Evolutionary conservation across 2,329 filamentous ascomycete species (phyloP).

Genomic region (Aureobasidium sp.): DNA sequence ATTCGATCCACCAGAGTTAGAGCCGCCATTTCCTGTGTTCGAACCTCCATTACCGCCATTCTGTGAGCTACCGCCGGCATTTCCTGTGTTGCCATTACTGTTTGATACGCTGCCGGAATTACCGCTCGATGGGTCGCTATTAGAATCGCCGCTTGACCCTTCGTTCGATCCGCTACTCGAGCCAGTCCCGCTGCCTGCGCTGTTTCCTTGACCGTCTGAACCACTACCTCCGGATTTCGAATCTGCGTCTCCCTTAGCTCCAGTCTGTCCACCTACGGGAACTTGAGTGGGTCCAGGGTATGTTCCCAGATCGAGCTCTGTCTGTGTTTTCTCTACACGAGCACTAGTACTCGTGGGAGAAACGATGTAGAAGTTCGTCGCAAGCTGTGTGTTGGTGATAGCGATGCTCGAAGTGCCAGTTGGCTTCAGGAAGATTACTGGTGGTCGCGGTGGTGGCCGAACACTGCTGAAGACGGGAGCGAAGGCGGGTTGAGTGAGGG

Average conservation of each 20-base stretch:
- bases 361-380: constrained; percentile 6
- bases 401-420: background rate
- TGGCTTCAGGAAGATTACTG: constrained; percentile 18
- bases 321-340: background rate
- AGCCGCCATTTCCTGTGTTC: background rate
- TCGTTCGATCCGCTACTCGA: background rate
- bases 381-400: background rate
- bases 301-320: background rate
- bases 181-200: background rate
- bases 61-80: background rate
- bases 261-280: background rate
- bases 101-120: background rate
- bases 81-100: background rate
- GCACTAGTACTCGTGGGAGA: background rate
- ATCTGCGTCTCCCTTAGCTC: background rate
- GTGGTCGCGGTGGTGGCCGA: background rate
- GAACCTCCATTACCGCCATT: background rate
- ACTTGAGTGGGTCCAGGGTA: background rate
- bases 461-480: background rate
- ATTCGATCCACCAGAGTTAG: background rate
- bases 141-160: background rate
- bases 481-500: background rate
- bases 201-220: background rate
- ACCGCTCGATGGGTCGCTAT: background rate
- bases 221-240: background rate